Conservation (phyloP, 768 basidiomycete species). For the Auriscalpium orientale region DNA sequence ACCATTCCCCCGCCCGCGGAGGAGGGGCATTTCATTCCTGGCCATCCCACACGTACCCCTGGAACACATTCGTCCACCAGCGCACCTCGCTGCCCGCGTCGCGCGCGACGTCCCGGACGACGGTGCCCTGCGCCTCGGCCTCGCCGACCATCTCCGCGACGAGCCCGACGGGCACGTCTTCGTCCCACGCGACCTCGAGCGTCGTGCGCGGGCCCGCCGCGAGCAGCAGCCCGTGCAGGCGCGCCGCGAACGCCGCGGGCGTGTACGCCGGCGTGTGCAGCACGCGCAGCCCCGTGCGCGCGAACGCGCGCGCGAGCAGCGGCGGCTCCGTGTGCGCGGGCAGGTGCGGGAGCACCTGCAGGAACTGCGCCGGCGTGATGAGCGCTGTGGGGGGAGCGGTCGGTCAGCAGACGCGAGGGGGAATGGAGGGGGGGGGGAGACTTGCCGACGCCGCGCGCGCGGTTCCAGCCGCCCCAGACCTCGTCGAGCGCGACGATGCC, state of each 20-base stretch:
- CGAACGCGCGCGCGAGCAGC: constrained; percentile 59
- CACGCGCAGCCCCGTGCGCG: constrained; percentile 64
- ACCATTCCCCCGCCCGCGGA: neutral
- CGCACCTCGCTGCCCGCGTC: constrained; percentile 46
- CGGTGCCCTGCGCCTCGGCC: constrained; percentile 60
- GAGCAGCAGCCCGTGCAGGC: constrained; percentile 48
- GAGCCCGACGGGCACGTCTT: constrained; percentile 66
- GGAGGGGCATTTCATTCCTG: constrained; percentile 25
- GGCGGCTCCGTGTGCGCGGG: constrained; percentile 57
- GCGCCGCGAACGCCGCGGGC: constrained; percentile 56
- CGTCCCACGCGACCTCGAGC: constrained; percentile 63
- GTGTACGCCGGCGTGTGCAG: constrained; percentile 80
- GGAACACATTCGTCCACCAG: constrained; percentile 68
- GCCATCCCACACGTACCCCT: constrained; percentile 70
- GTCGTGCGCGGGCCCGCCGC: constrained; percentile 36
- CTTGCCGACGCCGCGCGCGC: constrained; percentile 85
- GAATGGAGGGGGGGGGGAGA: neutral
- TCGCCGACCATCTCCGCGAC: constrained; percentile 70
- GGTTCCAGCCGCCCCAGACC: constrained; percentile 94
- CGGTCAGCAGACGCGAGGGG: neutral
- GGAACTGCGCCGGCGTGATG: constrained; percentile 80
- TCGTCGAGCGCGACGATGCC: constrained; percentile 87
- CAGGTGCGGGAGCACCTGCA: constrained; percentile 67
- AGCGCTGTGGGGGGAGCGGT: constrained; percentile 46
- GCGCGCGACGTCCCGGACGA: constrained; percentile 70